Conservation (phyloP, 495 filamentous ascomycete genomes). For the Podospora appendiculata region DNA sequence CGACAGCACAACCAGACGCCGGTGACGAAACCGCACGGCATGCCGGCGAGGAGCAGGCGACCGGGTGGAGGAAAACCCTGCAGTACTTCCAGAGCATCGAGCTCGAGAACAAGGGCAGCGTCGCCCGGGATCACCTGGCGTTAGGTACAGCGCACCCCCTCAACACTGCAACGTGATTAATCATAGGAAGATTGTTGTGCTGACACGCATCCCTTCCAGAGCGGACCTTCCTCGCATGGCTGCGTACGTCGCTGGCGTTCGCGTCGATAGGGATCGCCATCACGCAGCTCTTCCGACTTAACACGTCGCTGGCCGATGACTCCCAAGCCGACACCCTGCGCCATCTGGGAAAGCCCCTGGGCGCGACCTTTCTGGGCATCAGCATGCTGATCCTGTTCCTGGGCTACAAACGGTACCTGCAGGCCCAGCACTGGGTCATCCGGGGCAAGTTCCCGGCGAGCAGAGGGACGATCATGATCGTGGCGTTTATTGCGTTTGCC, state of each 20-base stretch:
- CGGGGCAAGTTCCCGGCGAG: constrained; percentile 91
- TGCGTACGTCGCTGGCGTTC: constrained; percentile 91
- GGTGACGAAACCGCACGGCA: constrained; percentile 4
- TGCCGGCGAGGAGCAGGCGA: constrained; percentile 10
- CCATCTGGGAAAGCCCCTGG: constrained; percentile 84
- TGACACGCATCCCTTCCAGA: constrained; percentile 43
- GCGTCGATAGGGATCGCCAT: constrained; percentile 94
- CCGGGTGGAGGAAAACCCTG: constrained; percentile 34
- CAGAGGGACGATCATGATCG: constrained; percentile 73
- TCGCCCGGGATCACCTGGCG: constrained; percentile 90
- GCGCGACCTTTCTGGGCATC: constrained; percentile 84
- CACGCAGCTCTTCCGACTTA: constrained; percentile 92
- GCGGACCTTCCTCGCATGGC: constrained; percentile 94
- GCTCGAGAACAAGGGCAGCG: constrained; percentile 93
- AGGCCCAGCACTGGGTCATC: constrained; percentile 78
- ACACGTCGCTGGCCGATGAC: constrained; percentile 49
- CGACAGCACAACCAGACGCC: constrained; percentile 1
- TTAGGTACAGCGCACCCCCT: constrained; percentile 53
- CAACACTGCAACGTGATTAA: not conserved
- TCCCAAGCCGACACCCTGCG: constrained; percentile 43
- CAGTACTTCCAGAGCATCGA: constrained; percentile 77
- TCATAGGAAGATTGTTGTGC: too few relatives aligned
- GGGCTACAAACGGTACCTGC: constrained; percentile 60
- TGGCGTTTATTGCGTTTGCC: constrained; percentile 59
- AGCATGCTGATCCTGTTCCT: constrained; percentile 78